Conservation (phyloP, 1,284 basidiomycete genomes). For the Singerocomus rubriflavus region DNA sequence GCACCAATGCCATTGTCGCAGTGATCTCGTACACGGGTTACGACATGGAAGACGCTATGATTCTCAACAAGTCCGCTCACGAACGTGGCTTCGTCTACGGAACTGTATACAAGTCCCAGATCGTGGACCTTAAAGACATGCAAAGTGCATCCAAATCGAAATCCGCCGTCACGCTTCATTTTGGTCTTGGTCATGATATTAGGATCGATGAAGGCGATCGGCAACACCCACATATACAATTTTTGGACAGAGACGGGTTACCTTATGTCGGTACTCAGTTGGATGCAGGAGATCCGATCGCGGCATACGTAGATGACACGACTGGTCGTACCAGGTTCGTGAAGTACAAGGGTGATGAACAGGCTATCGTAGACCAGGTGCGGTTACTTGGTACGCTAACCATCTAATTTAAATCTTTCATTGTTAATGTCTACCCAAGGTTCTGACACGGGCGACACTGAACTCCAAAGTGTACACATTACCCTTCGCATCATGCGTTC, state of each 20-base stretch:
- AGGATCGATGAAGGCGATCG: conserved; percentile 53
- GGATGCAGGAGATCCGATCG: conserved; percentile 74
- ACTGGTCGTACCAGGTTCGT: conserved; percentile 82
- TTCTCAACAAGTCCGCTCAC: conserved; percentile 97
- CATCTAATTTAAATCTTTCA: not conserved
- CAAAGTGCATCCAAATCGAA: conserved; percentile 59
- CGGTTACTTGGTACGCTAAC: conserved; percentile 74
- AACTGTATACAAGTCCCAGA: conserved; percentile 94
- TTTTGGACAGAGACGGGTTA: conserved; percentile 83
- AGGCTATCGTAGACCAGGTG: conserved; percentile 89
- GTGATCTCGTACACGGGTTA: conserved; percentile 99
- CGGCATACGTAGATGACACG: conserved; percentile 87
- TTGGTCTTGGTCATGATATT: conserved; percentile 84
- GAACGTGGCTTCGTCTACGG: conserved; percentile 98
- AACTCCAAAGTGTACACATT: conserved; percentile 92
- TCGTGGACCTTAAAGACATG: conserved; percentile 86
- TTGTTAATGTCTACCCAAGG: conserved; percentile 43
- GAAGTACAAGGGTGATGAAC: conserved; percentile 98
- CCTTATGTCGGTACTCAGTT: conserved; percentile 77
- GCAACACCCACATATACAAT: conserved; percentile 53
- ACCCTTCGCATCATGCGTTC: conserved; percentile 92
- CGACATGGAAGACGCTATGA: conserved; percentile 99
- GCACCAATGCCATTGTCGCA: conserved; percentile 97
- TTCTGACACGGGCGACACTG: conserved; percentile 81
- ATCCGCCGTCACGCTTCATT: conserved; percentile 67